These are phyloP conservation scores for Scutellaria galericulata DNA, from an alignment of 257 asterid species.

Conservation along the genomic window DNA sequence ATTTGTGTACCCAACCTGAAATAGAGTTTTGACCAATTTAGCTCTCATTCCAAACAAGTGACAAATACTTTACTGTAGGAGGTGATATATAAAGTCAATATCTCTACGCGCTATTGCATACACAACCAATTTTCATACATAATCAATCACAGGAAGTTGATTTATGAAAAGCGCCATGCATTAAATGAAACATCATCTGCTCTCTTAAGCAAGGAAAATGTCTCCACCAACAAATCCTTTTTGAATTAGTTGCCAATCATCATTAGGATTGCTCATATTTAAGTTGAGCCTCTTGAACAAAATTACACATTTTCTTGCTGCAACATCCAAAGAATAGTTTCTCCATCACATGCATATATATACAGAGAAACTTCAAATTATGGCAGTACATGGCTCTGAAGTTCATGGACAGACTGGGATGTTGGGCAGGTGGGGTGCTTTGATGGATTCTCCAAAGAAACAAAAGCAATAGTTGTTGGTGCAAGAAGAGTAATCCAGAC, in stretches of 20 bases:
- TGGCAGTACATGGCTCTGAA: not conserved
- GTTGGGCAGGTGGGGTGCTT: constrained; percentile 9
- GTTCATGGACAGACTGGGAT: constrained; percentile 1
- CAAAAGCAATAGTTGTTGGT: not conserved
- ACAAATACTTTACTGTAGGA: constrained; percentile 7
- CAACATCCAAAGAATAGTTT: not conserved
- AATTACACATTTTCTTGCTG: not conserved
- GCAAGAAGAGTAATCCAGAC: not conserved
- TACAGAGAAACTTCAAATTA: not conserved
- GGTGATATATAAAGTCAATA: constrained; percentile 6
- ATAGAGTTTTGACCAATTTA: constrained; percentile 26
- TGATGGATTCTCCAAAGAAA: not conserved
- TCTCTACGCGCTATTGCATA: not conserved
- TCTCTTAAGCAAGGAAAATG: not conserved
- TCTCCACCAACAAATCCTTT: constrained; percentile 19
- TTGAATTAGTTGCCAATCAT: constrained; percentile 6
- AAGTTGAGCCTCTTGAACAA: constrained; percentile 11
- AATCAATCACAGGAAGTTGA: constrained; percentile 17
- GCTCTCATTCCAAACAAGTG: constrained; percentile 4
- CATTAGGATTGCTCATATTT: not conserved
- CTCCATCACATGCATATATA: not conserved
- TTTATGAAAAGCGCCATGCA: constrained; percentile 1
- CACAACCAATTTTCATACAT: not conserved
- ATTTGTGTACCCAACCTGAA: constrained; percentile 97
- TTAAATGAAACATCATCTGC: constrained; percentile 5